Base-by-base conservation (phyloP, 352 stramenopile species). In the Phytophthora macrochlamydospora region DNA sequence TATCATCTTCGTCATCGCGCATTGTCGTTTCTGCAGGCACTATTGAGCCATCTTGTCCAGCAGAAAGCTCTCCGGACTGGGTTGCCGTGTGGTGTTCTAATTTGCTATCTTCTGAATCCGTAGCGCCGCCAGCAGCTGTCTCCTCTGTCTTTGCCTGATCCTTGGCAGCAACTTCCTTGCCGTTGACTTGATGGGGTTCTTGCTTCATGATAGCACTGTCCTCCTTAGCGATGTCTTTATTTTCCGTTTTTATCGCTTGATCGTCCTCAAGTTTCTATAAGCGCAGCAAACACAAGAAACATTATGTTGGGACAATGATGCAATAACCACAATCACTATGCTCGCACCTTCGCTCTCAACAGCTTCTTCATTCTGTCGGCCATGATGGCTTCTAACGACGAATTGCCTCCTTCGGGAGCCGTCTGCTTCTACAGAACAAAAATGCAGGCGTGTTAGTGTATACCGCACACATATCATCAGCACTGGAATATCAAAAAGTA, bases 1-100 rank as follows among this genome's bases (percentile, higher is more conserved):
- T 76, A 32, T 90, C 83, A 6, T 91, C 79, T 18, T 92, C 81
- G 56, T 89, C 79, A 7, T 38, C 35, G 29, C 8, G 56, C 42
- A 49, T 7, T 4, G 12, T 52, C 18, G 24, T 45, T 62, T 70
- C 30, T 32, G 37, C 42, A 49, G 18, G 24, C 40, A 35, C 30
- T 49, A 54, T 42, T 28, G 31, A 31, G 31, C 31, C 54, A 50
- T 44, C 44, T 14, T 61, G 51, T 46, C 32, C 40, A 12, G 30
- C 2, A 38, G 37, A 7, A 40, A 43, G 30, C 6, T 46, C 12
- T n/a, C 13, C 29, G 13, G 8, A 14, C 12, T 48, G 28, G n/a
- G 5, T 37, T 28, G 31, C 43, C n/a, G 56, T 49, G 37, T 66
- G 64, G 42, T 68, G 32, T 51, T 79, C 75, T 28, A 45, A 58